Evolutionary conservation across 345 rosid species (phyloP).

Genomic region (Eucalyptus microcorys): DNA sequence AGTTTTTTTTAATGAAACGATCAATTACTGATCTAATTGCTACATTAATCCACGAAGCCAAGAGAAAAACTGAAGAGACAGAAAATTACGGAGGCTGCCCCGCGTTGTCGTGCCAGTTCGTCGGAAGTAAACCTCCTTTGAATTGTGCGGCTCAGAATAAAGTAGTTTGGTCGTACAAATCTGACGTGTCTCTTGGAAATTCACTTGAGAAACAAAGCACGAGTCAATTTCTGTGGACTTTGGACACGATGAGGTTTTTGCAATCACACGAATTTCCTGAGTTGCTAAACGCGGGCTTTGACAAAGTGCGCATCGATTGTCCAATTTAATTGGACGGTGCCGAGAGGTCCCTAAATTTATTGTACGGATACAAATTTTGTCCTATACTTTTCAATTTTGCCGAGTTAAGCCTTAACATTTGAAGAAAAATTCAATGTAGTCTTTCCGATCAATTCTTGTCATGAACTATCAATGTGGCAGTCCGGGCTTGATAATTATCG

Average conservation of each 20-base stretch:
- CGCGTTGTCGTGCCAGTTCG: not conserved
- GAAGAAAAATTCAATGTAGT: not conserved
- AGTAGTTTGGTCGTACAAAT: not conserved
- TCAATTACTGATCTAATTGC: not conserved
- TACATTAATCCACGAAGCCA: not conserved
- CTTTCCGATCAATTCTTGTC: fast-evolving
- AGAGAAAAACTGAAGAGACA: not conserved
- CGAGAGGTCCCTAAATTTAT: not conserved
- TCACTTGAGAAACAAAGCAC: not conserved
- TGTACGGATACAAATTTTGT: not conserved
- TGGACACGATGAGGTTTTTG: not conserved
- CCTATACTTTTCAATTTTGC: not conserved
- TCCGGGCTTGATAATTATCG: not conserved
- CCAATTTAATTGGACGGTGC: not conserved
- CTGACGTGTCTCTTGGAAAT: not conserved
- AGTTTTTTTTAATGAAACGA: not conserved
- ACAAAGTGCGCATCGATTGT: not conserved
- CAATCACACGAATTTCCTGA: not conserved
- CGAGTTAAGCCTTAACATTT: not conserved
- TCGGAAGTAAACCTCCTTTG: not conserved
- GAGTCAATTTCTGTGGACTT: not conserved
- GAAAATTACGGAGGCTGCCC: not conserved
- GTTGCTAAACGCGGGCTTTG: not conserved
- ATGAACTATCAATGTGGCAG: not conserved
- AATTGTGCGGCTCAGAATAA: not conserved